Conservation (phyloP, 805 yeast species). For the Saturnispora zaruensis region DNA sequence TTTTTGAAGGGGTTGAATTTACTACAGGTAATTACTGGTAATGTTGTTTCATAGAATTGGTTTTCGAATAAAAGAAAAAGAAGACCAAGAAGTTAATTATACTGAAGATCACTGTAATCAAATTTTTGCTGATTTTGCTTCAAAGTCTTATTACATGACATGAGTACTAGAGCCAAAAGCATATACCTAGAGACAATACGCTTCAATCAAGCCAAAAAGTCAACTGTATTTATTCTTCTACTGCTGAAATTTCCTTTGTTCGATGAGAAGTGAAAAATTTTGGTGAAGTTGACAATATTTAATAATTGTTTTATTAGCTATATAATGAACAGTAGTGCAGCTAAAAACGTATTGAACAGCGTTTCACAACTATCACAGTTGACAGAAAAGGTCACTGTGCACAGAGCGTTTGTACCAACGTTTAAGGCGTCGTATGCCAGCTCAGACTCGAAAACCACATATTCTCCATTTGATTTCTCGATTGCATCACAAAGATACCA, state of each 20-base stretch:
- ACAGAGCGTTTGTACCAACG: slow-evolving; percentile 29
- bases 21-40: too few species aligned
- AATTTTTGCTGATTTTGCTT: too few species aligned
- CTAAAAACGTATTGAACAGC: slow-evolving; percentile 6
- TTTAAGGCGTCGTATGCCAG: slow-evolving; percentile 28
- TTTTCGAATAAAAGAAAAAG: too few species aligned
- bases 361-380: slow-evolving; percentile 6
- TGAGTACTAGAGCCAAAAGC: too few species aligned
- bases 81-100: too few species aligned
- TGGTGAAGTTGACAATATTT: neutral
- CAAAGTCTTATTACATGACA: too few species aligned
- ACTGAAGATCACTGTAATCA: too few species aligned
- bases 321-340: slow-evolving; percentile 1
- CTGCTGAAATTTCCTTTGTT: neutral
- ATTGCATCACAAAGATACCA: slow-evolving; percentile 48
- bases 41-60: too few species aligned
- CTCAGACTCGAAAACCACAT: slow-evolving; percentile 34
- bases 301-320: neutral
- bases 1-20: too few species aligned
- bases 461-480: slow-evolving; percentile 79
- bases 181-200: too few species aligned
- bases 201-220: neutral
- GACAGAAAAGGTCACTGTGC: slow-evolving; percentile 11
- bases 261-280: neutral
- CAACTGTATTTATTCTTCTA: neutral